These are phyloP conservation scores for Chlorophyllum brunneum DNA, from an alignment of 768 basidiomycete species.

Conservation along the genomic window DNA sequence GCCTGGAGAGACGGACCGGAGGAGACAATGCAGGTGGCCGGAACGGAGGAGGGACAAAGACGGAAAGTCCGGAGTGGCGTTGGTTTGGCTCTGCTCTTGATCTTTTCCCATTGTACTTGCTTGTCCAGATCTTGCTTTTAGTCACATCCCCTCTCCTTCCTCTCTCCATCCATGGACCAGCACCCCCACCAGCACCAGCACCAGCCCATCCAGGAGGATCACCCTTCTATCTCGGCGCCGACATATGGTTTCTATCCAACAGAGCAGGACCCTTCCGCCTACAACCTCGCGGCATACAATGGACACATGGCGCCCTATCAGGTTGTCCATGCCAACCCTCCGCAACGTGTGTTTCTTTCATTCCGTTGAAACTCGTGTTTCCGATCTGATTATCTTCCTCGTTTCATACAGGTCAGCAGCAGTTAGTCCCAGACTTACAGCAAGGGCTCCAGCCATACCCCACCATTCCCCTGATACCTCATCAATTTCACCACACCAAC, in stretches of 20 bases:
- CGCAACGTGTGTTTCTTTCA: slow-evolving; percentile 69
- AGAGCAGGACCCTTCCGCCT: slow-evolving; percentile 48
- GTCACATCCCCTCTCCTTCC: slow-evolving; percentile 23
- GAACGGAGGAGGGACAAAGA: slow-evolving; percentile 17
- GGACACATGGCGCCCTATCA: slow-evolving; percentile 59
- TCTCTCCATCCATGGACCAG: slow-evolving; percentile 42
- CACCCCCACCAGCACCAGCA: slow-evolving; percentile 36
- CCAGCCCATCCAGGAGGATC: slow-evolving; percentile 41
- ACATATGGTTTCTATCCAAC: slow-evolving; percentile 12
- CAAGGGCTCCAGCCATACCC: slow-evolving; percentile 41
- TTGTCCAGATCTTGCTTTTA: background rate
- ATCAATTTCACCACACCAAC: slow-evolving; percentile 55
- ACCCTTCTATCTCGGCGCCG: slow-evolving; percentile 33
- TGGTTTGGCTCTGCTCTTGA: slow-evolving; percentile 8
- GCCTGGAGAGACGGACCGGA: slow-evolving; percentile 5
- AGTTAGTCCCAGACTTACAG: slow-evolving; percentile 61
- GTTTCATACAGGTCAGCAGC: slow-evolving; percentile 49
- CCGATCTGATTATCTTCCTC: slow-evolving; percentile 58
- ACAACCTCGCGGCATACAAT: slow-evolving; percentile 45
- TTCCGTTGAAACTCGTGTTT: slow-evolving; percentile 50
- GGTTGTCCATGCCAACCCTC: slow-evolving; percentile 53
- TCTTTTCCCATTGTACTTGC: slow-evolving; percentile 18
- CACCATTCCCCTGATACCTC: slow-evolving; percentile 62
- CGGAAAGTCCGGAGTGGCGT: slow-evolving; percentile 24
- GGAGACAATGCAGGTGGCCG: slow-evolving; percentile 16